phyloP scores from a whole-genome alignment of 2,329 filamentous ascomycete species.

The Trichoderma oligosporum region DNA sequence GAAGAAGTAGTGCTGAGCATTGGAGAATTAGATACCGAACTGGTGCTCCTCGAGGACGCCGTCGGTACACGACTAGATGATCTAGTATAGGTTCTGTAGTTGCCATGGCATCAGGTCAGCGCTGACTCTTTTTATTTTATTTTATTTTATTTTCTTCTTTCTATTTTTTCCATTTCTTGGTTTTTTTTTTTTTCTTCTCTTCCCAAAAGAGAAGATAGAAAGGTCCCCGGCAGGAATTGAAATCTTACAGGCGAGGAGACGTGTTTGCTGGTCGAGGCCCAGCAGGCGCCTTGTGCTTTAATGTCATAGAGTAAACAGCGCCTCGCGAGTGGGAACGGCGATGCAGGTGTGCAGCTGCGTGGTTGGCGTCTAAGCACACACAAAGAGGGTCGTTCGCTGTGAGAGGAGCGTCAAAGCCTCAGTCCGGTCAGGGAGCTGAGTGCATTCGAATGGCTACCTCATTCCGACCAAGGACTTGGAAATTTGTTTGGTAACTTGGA shows the following conservation, averaged over 20 bases:
- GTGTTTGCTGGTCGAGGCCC: constrained; percentile 57
- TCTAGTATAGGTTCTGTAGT: constrained; percentile 10
- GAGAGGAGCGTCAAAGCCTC: constrained; percentile 36
- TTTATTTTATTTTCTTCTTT: background rate
- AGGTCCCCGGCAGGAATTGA: background rate
- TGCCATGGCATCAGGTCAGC: constrained; percentile 15
- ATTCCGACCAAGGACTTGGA: constrained; percentile 43
- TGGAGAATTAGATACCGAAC: constrained; percentile 42
- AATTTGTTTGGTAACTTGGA: too few relatives aligned
- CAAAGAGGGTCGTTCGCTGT: constrained; percentile 19
- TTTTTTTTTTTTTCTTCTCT: background rate
- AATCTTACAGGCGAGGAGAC: constrained; percentile 52
- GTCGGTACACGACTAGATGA: constrained; percentile 22
- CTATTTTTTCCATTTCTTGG: background rate
- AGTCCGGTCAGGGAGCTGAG: constrained; percentile 61
- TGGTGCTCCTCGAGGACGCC: constrained; percentile 25
- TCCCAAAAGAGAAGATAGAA: too few relatives aligned
- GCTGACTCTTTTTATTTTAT: background rate
- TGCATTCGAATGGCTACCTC: constrained; percentile 53
- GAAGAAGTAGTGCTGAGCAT: constrained; percentile 61
- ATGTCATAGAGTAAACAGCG: constrained; percentile 33
- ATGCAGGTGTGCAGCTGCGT: constrained; percentile 22
- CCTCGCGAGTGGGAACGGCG: constrained; percentile 24
- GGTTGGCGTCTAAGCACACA: background rate
- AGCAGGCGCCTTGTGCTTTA: constrained; percentile 53